phyloP scores from a whole-genome alignment of 805 yeast genomes.

The Metschnikowia orientalis region DNA sequence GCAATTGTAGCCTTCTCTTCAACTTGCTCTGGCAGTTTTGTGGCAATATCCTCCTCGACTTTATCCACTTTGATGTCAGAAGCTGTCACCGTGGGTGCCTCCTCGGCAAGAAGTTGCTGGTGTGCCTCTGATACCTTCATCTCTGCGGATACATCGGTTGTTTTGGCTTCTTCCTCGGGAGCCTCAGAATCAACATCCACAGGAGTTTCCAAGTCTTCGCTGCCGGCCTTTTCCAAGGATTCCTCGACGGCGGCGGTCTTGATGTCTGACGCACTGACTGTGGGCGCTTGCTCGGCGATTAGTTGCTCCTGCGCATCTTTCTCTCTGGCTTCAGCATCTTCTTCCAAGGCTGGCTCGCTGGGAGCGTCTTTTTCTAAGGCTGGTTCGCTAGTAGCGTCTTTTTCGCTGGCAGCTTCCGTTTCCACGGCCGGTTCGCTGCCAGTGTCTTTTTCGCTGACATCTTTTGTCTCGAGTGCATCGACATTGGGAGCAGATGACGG shows the following conservation, averaged over 20 bases:
- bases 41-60: not conserved
- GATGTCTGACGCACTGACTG: not conserved
- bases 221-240: not conserved
- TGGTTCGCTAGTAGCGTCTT: not conserved
- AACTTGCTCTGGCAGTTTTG: too few relatives aligned
- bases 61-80: conserved; percentile 5
- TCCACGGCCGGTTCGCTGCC: not conserved
- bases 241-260: not conserved
- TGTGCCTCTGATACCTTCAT: conserved; percentile 10
- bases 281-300: not conserved
- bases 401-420: not conserved
- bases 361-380: too few relatives aligned
- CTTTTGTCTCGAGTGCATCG: not conserved
- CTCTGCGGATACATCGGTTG: conserved; percentile 17
- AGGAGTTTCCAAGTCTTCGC: not conserved
- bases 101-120: conserved; percentile 7
- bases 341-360: conserved; percentile 19
- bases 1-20: not conserved
- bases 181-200: not conserved
- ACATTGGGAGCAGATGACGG: too few relatives aligned
- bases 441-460: not conserved
- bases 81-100: conserved; percentile 6
- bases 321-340: conserved; percentile 10
- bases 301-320: not conserved
- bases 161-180: conserved; percentile 4